Base-by-base conservation (phyloP, 1,284 basidiomycete genomes). In the Cutaneotrichosporon cutaneum region DNA sequence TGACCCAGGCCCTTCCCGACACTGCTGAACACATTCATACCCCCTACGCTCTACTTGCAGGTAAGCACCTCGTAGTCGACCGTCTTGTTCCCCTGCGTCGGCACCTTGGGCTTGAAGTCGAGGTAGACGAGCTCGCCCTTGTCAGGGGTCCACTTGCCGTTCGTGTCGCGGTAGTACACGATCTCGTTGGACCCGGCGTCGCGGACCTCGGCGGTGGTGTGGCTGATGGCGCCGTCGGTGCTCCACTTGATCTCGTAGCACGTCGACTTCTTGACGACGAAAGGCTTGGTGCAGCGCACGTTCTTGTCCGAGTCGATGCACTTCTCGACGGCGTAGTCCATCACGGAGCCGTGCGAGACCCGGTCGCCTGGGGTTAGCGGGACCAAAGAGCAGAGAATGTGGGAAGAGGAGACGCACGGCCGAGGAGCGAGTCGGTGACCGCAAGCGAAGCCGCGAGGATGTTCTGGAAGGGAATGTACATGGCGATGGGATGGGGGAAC, bases 91-190 rank as follows among this genome's bases (percentile, higher is more conserved):
- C 70, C 69, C 68, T 72, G 71, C n/a, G 66, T 68, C 45, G 69
- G 70, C 47, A 77, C 65, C 68, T 77, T 77, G 66, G 75, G 75
- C 72, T 70, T 77, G 64, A 79, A 80, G 69, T 79, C 76, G 63
- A 78, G 65, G 70, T 78, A 80, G 45, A 76, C 75, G 51, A 80
- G 72, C 71, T 77, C 75, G 58, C 70, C 70, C 70, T 76, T 76
- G 56, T 79, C 73, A 18, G 77, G 64, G 18, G 73, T 77, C 75
- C 74, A 80, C 50, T 80, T 67, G 21, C 77, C 77, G 66, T 80
- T 70, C 18, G 72, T 74, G 65, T 80, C 78, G 54, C 73, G 68
- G 70, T 77, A 80, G 63, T 68, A 77, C 48, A 76, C 73, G 51
- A 77, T 72, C 70, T 77, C 75, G 70, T 72, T 66, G 47, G 62